These are phyloP conservation scores for Protomyces arabidopsidicola DNA, from an alignment of 1,139 yeast genomes.

Conservation along the genomic window DNA sequence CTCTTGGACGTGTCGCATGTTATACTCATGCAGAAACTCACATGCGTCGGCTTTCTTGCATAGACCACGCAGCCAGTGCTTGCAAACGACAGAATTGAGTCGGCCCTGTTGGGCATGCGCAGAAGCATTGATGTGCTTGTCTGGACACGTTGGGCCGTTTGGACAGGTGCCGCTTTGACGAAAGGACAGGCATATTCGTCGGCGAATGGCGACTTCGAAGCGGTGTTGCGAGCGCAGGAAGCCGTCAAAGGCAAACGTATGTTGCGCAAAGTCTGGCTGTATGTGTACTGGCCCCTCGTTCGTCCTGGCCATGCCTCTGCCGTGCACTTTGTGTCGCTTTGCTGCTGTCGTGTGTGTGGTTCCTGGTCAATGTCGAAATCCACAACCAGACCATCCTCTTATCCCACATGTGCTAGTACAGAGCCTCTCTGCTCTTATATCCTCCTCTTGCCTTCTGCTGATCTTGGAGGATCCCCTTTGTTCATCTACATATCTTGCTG, in stretches of 20 bases:
- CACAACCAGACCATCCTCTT: neutral
- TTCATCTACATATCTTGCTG: too few relatives aligned
- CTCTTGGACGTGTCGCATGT: slow-evolving; percentile 93
- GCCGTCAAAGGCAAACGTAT: slow-evolving; percentile 69
- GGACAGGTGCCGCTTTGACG: slow-evolving; percentile 71
- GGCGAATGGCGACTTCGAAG: slow-evolving; percentile 79
- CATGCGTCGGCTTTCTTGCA: slow-evolving; percentile 97
- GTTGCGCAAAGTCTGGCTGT: slow-evolving; percentile 33
- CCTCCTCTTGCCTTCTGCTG: too few relatives aligned
- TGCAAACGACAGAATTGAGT: slow-evolving; percentile 67
- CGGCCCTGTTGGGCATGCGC: slow-evolving; percentile 46
- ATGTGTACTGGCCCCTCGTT: neutral
- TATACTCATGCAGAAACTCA: slow-evolving; percentile 93
- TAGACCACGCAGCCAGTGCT: slow-evolving; percentile 96
- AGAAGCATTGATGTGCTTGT: slow-evolving; percentile 72
- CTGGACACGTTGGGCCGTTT: slow-evolving; percentile 74
- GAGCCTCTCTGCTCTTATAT: too few relatives aligned
- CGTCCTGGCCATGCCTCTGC: too few relatives aligned
- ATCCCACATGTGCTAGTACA: too few relatives aligned
- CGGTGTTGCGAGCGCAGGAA: slow-evolving; percentile 74
- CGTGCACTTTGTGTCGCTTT: neutral
- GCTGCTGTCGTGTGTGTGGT: neutral
- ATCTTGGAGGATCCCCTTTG: too few relatives aligned
- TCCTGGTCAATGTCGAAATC: slow-evolving; percentile 20
- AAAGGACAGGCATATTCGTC: slow-evolving; percentile 81